A percentile compares a stretch with the other conserved stretches of the same genome.
phyloP scores from a whole-genome alignment of 176 grass and related monocot species.

The Aegilops tauschii region DNA sequence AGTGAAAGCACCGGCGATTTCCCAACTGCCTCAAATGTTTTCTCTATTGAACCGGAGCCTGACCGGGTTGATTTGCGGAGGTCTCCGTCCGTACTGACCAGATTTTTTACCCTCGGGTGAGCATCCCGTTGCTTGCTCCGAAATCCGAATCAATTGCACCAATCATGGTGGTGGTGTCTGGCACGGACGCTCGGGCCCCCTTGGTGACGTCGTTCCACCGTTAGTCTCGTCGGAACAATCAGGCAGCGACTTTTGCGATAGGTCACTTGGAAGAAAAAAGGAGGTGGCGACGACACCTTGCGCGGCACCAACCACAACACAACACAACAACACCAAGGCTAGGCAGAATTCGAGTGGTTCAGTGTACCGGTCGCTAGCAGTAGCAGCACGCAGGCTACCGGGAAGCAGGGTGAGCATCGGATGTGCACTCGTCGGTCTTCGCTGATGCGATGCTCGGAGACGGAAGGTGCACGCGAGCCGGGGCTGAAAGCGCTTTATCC shows the following conservation, averaged over 20 bases:
- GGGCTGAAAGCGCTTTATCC: not conserved
- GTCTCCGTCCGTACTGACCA: not conserved
- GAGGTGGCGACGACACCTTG: not conserved
- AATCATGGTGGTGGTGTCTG: not conserved
- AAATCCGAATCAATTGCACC: not conserved
- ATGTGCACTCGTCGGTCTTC: not conserved
- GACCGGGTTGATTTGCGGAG: not conserved
- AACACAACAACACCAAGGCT: not conserved
- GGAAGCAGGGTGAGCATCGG: not conserved
- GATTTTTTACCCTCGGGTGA: not conserved
- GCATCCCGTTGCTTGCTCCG: not conserved
- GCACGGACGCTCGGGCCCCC: not conserved
- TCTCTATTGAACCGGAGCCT: not conserved
- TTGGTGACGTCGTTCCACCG: not conserved
- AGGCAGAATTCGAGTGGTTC: not conserved
- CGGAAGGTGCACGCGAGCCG: not conserved
- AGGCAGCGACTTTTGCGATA: not conserved
- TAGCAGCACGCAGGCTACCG: not conserved
- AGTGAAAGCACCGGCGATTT: not conserved
- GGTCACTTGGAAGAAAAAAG: not conserved
- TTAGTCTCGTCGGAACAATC: constrained; percentile 27
- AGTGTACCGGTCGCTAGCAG: not conserved
- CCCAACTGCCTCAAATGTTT: not conserved
- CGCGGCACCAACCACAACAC: not conserved
- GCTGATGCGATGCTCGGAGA: not conserved